Base-by-base conservation (phyloP, 78 protist genomes). In the Trichosphaerium sp. region DNA sequence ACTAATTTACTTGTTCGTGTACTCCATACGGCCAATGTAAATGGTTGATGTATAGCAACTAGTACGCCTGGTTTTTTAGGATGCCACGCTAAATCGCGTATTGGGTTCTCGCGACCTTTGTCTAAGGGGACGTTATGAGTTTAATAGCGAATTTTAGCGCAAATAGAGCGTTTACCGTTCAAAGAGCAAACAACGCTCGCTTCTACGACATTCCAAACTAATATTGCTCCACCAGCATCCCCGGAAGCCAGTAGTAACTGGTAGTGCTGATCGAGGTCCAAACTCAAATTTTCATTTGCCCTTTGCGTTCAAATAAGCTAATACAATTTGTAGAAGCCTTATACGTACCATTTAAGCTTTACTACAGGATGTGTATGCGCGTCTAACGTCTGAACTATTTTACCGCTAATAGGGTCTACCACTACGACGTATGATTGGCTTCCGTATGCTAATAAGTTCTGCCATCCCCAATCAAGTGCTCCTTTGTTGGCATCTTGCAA, bases 401-500 rank as follows among this genome's bases (percentile, higher is more conserved):
- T 23, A n/a, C 65, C 32, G 58, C 66, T 56, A n/a, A 28, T 21
- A 21, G 80, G 80, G 35, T 74, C 80, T 7, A 62, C 52, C 39
- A 74, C 58, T 0, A 63, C 80, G 15, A 74, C 59, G 47, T 74
- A 59, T n/a, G 71, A 49, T 59, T 62, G 25, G 47, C 71, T 35
- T 0, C 71, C 80, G 58, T 74, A 74, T 41, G 70, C 80, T n/a
- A 74, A 26, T 28, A 74, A 38, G 44, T 63, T 63, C 69, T 74
- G 80, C 54, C 71, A 52, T 39, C 43, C 15, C 80, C 80, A 74
- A 62, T 74, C 80, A 52, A 44, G 39, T 2, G 80, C 80, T 26
- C 38, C 15, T 63, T 26, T 74, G 58, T 74, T 74, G 37, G 65
- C 80, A 26, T 54, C 41, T 48, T 74, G 39, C 28, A 74, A 40